Evolutionary conservation across 2,329 filamentous ascomycete species (phyloP).

Genomic region (Magnaporthiopsis rhizophila): DNA sequence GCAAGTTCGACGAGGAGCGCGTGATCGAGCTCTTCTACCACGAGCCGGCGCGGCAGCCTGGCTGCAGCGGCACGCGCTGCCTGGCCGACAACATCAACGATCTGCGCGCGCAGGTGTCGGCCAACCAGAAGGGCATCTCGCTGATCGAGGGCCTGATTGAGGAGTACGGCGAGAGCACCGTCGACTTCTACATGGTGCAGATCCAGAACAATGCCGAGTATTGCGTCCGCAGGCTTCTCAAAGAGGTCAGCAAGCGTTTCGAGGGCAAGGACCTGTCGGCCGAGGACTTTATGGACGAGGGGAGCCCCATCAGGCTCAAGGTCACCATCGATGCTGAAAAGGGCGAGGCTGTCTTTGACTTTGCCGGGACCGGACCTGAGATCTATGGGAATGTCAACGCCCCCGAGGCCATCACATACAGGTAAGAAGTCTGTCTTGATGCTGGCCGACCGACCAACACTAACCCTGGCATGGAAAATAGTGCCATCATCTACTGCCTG

Average conservation of each 20-base stretch:
- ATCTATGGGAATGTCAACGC: slow-evolving; percentile 36
- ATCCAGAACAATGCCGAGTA: slow-evolving; percentile 71
- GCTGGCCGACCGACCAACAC: background rate
- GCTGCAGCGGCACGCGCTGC: slow-evolving; percentile 62
- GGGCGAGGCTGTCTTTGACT: slow-evolving; percentile 28
- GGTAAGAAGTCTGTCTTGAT: background rate
- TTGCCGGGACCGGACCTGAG: slow-evolving; percentile 26
- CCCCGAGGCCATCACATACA: slow-evolving; percentile 67
- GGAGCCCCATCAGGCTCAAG: slow-evolving; percentile 24
- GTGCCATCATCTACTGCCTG: slow-evolving; percentile 30
- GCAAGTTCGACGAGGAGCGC: slow-evolving; percentile 61
- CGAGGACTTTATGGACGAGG: slow-evolving; percentile 32
- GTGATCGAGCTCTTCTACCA: slow-evolving; percentile 58
- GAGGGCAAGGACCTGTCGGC: slow-evolving; percentile 19
- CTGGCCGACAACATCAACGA: slow-evolving; percentile 70
- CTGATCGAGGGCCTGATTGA: slow-evolving; percentile 64
- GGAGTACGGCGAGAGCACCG: slow-evolving; percentile 64
- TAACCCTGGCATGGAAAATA: background rate
- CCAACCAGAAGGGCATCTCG: slow-evolving; percentile 67
- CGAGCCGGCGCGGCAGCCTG: slow-evolving; percentile 59
- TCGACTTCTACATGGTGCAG: slow-evolving; percentile 70
- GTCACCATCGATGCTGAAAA: slow-evolving; percentile 22
- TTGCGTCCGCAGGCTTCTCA: slow-evolving; percentile 63
- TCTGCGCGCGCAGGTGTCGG: slow-evolving; percentile 66
- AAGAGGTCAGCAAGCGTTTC: slow-evolving; percentile 51